Evolutionary conservation across 164 flowering plant species (phyloP), one percentile per base, ranked within the genome.

Genomic region (Nymphaea colorata): DNA sequence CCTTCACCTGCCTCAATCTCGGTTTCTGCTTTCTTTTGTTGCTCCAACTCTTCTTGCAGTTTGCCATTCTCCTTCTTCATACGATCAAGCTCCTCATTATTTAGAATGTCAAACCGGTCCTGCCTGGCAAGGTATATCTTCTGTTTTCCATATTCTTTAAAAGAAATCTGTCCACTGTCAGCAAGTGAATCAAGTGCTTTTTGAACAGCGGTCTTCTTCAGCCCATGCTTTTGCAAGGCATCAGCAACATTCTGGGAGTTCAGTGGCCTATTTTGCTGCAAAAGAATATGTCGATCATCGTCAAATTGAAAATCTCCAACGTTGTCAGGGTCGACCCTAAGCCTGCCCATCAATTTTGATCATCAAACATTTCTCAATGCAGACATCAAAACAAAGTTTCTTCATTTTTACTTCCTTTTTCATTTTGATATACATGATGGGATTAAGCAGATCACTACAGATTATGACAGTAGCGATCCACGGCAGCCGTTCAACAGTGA

Each of bases 181-280:
- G 72, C 65, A 16, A 79, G 62, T 57, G 64, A 42, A 66, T 79
- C 99, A 78, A 92, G 72, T 17, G 96, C 88, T 72, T 95, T 94
- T 67, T 95, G 99, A 6, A 95, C 78, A 17, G 90, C 81, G 44
- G 94, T 75, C 87, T 92, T 95, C 69, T 95, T 95, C 17, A 95
- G 98, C 69, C 85, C 92, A 69, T 75, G 86, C 87, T 92, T 95
- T 83, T 95, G 99, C 81, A 91, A 69, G 11, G 89, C 74, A 79
- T 90, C 99, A 15, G 98, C 97, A 62, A 76, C 96, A 82, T 84
- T 90, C 78, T 95, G 99, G 63, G 97, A 74, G 80, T 95, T 95
- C 64, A 90, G 68, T 17, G 97, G 99, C 72, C 85, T 84, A 70
- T 92, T 91, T 95, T 92, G 98, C 98, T 95, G 85, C 15, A 71